A percentile compares a stretch with the other conserved stretches of the same genome.
Conservation (phyloP, 495 filamentous ascomycete genomes). For the Penicillium ucsense region DNA sequence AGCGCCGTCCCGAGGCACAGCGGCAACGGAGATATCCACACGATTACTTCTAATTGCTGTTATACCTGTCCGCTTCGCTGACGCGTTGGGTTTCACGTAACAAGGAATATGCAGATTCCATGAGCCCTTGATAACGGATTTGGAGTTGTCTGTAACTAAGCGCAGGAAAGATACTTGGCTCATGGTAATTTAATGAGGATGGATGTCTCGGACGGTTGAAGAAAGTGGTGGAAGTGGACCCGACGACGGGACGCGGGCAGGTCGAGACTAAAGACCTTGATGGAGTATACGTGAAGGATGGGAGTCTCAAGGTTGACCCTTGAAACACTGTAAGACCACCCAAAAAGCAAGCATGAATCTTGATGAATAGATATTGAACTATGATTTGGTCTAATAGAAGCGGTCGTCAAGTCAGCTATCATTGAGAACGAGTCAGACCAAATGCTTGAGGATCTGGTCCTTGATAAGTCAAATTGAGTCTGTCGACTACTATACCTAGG, state of each 20-base stretch:
- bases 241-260: not conserved
- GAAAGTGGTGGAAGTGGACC: not conserved
- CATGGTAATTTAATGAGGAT: not conserved
- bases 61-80: constrained; percentile 50
- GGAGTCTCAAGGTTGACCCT: too few relatives aligned
- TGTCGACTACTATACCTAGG: too few relatives aligned
- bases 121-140: not conserved
- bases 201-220: not conserved
- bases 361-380: too few relatives aligned
- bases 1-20: constrained; percentile 53
- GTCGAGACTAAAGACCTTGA: too few relatives aligned
- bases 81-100: constrained; percentile 56
- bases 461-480: too few relatives aligned
- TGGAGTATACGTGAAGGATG: too few relatives aligned
- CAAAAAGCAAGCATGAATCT: too few relatives aligned
- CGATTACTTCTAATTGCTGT: constrained; percentile 39
- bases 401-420: too few relatives aligned
- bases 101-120: constrained; percentile 41
- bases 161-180: constrained; percentile 12
- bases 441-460: too few relatives aligned
- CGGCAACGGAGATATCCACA: constrained; percentile 53
- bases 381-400: too few relatives aligned
- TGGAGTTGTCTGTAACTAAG: constrained; percentile 10
- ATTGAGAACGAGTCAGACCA: too few relatives aligned
- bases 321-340: too few relatives aligned